Base-by-base conservation (phyloP, 2,329 filamentous ascomycete species). In the Aspergillus fijiensis region DNA sequence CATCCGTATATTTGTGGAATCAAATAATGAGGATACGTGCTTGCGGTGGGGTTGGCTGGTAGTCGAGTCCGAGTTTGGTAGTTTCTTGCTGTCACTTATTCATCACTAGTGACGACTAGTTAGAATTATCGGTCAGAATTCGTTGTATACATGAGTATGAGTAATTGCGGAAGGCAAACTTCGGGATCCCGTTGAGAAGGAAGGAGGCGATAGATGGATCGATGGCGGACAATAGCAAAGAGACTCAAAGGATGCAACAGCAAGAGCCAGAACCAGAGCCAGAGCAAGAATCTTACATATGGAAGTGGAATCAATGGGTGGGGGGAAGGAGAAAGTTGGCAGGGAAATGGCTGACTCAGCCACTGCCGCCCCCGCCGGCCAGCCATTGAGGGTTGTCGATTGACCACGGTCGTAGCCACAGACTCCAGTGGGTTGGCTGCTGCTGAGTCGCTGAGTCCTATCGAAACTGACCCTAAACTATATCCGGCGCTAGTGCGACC, bases 401-500 rank as follows among this genome's bases (percentile, higher is more conserved):
- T 65, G 53, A 55, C 39, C 14, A 12, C 14, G 16, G 39, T 45
- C 14, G 39, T 7, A 45, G 64, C 62, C 64, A 64, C 63, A 57
- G 55, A 56, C 63, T 62, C 27, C 31, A 69, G 69, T 55, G 53
- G 65, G 61, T 57, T 59, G 64, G 35, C 14, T 45, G 16, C 61
- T 65, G 61, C 62, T 64, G 64, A 62, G 57, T 64, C 61, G 27
- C 27, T 29, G 27, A 10, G 27, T 60, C 48, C 51, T 56, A 59
- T 58, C 65, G 11, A 35, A 35, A 35, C 33, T 16, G 12, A 3
- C 9, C 25, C 65, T 67, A 70, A 39, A 12, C 61, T 67, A 4
- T 6, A 57, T 56, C 23, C 52, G 60, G 61, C 1, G 3, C 47
- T 72, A 71, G 70, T 60, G 67, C 67, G 64, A 65, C 66, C 50